Evolutionary conservation across 306 rosid genomes (phyloP).

Genomic region (Chamaecrista fasciculata): DNA sequence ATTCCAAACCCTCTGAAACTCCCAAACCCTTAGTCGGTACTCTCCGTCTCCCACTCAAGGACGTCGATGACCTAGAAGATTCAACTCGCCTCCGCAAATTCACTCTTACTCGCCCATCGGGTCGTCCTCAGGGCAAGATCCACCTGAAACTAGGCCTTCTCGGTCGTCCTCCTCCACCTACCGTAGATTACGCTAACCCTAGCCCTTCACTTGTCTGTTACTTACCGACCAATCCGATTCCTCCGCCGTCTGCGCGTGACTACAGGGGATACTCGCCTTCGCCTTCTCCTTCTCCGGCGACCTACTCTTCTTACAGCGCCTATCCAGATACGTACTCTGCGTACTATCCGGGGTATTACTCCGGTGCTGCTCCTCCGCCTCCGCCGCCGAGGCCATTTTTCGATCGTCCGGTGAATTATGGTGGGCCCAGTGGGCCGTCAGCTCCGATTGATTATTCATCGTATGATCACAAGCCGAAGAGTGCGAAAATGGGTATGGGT

Average conservation of each 20-base stretch:
- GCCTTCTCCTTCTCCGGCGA: slow-evolving; percentile 44
- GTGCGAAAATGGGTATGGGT: slow-evolving; percentile 56
- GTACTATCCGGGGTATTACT: slow-evolving; percentile 56
- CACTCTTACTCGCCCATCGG: slow-evolving; percentile 68
- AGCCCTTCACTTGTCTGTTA: slow-evolving; percentile 41
- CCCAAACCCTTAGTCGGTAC: slow-evolving; percentile 82
- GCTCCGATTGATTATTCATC: slow-evolving; percentile 69
- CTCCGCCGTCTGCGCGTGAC: slow-evolving; percentile 47
- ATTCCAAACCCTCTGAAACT: slow-evolving; percentile 82
- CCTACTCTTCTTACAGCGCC: slow-evolving; percentile 53
- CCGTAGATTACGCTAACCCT: slow-evolving; percentile 42
- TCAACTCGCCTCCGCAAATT: slow-evolving; percentile 45
- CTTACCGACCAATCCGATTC: slow-evolving; percentile 35
- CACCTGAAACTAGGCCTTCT: slow-evolving; percentile 64
- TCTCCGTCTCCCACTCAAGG: slow-evolving; percentile 56
- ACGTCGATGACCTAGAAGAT: slow-evolving; percentile 47
- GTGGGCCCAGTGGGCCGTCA: slow-evolving; percentile 59
- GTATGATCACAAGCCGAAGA: slow-evolving; percentile 54
- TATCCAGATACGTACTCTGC: slow-evolving; percentile 52
- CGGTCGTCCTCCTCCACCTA: slow-evolving; percentile 46
- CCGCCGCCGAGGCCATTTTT: slow-evolving; percentile 64
- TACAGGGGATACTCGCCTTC: slow-evolving; percentile 54
- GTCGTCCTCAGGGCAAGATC: slow-evolving; percentile 85
- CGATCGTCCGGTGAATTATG: slow-evolving; percentile 43
- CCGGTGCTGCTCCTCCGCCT: slow-evolving; percentile 63